These are phyloP conservation scores for Hypomyces rosellus DNA, from an alignment of 2,329 filamentous ascomycete species.

Conservation along the genomic window DNA sequence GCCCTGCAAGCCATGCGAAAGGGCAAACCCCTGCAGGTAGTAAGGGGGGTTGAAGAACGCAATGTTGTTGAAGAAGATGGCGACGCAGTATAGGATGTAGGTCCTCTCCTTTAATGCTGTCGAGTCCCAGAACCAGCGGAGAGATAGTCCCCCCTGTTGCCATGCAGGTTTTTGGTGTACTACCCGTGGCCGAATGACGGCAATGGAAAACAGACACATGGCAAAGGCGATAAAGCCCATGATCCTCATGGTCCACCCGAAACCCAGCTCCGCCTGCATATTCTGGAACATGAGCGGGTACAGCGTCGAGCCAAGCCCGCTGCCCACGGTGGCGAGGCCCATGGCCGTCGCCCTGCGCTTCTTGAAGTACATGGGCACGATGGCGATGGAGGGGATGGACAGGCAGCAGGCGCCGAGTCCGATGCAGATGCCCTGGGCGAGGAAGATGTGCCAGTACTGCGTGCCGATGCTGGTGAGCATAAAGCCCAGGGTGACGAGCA, in stretches of 20 bases:
- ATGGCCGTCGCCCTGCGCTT: constrained; percentile 34
- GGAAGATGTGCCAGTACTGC: constrained; percentile 37
- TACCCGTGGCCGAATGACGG: constrained; percentile 21
- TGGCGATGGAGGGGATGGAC: constrained; percentile 30
- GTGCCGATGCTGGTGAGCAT: constrained; percentile 41
- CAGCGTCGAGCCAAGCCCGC: constrained; percentile 32
- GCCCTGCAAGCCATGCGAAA: constrained; percentile 25
- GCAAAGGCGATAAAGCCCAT: constrained; percentile 29
- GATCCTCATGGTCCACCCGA: constrained; percentile 29
- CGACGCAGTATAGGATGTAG: constrained; percentile 26
- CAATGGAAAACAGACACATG: constrained; percentile 23
- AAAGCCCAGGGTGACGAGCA: constrained; percentile 33
- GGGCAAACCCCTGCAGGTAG: constrained; percentile 39
- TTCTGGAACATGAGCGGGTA: constrained; percentile 32
- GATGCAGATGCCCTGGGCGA: constrained; percentile 33
- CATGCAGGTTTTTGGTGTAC: constrained; percentile 5
- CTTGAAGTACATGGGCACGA: constrained; percentile 36
- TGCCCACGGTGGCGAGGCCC: constrained; percentile 36
- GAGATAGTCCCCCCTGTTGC: constrained; percentile 7
- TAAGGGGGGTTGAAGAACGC: constrained; percentile 36
- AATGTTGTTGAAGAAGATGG: constrained; percentile 29
- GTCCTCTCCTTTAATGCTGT: constrained; percentile 18
- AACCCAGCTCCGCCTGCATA: constrained; percentile 24
- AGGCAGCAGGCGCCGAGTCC: constrained; percentile 31
- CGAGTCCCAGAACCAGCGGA: constrained; percentile 10